These are phyloP conservation scores for Boletus eberwhitei DNA, from an alignment of 768 basidiomycete genomes.

Conservation along the genomic window DNA sequence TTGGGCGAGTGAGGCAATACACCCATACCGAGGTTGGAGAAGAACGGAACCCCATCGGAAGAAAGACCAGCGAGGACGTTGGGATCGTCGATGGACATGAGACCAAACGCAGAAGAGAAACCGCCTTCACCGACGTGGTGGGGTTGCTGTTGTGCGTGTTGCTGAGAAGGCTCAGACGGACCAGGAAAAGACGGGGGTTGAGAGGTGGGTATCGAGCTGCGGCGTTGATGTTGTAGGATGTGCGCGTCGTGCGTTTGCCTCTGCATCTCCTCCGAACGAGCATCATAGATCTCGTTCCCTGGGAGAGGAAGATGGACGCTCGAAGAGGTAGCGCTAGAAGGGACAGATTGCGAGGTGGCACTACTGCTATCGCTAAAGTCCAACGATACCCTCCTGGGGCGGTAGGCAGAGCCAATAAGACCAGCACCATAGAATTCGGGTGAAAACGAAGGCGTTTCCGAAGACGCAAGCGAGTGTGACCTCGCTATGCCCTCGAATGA, in stretches of 20 bases:
- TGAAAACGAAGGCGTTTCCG: constrained; percentile 22
- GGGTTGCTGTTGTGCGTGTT: constrained; percentile 7
- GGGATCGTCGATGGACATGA: constrained; percentile 75
- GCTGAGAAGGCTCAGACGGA: constrained; percentile 5
- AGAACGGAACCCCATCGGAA: constrained; percentile 61
- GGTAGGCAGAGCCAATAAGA: constrained; percentile 25
- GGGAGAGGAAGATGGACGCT: constrained; percentile 47
- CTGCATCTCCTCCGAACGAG: constrained; percentile 27
- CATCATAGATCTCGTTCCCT: constrained; percentile 27
- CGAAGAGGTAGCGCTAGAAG: constrained; percentile 55
- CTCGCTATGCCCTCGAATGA: constrained; percentile 18
- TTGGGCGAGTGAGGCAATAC: constrained; percentile 40
- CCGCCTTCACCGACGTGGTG: constrained; percentile 33
- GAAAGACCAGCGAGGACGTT: constrained; percentile 61
- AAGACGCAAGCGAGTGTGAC: constrained; percentile 18
- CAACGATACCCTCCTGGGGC: constrained; percentile 33
- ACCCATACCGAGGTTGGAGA: constrained; percentile 35
- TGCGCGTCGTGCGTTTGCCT: constrained; percentile 14
- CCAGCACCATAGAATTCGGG: constrained; percentile 18
- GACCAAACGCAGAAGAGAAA: constrained; percentile 65
- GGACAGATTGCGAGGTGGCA: constrained; percentile 40
- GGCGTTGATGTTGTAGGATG: constrained; percentile 17
- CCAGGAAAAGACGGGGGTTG: constrained; percentile 6
- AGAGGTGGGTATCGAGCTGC: constrained; percentile 15
- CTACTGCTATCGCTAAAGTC: constrained; percentile 46